phyloP scores from a whole-genome alignment of 441 rosid genomes.

The Arabidopsis hybrid region DNA sequence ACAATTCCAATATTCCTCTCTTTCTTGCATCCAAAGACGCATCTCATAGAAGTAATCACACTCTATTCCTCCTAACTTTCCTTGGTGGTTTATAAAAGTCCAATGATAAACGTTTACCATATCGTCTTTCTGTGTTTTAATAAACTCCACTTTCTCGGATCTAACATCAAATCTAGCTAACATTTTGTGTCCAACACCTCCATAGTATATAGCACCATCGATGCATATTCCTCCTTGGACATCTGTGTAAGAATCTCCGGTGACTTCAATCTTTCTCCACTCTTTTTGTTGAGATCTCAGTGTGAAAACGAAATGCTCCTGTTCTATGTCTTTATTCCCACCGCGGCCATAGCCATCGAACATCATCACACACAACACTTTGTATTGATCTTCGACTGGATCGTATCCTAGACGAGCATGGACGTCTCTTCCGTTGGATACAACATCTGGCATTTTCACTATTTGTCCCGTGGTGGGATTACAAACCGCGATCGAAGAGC shows the following conservation, averaged over 20 bases:
- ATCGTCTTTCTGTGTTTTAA: background rate
- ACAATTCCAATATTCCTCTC: background rate
- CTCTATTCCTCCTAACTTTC: background rate
- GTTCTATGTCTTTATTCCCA: no score
- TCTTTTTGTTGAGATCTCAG: no score
- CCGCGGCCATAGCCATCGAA: no score
- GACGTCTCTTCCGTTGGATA: background rate
- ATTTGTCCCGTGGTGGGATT: constrained; percentile 21
- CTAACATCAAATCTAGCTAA: no score
- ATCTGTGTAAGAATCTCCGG: background rate
- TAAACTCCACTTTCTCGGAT: background rate
- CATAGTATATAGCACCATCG: no score
- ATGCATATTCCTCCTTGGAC: background rate
- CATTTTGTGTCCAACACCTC: no score
- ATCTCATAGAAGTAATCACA: background rate
- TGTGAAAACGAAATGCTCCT: no score
- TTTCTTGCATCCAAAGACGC: background rate
- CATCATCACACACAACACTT: no score
- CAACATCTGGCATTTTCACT: background rate
- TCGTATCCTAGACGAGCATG: no score
- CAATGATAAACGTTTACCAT: background rate
- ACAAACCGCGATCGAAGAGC: constrained; percentile 9
- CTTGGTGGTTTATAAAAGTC: background rate
- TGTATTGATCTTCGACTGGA: no score
- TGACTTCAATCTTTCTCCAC: no score